phyloP scores from a whole-genome alignment of 2,329 filamentous ascomycete species.

The Fusarium napiforme region DNA sequence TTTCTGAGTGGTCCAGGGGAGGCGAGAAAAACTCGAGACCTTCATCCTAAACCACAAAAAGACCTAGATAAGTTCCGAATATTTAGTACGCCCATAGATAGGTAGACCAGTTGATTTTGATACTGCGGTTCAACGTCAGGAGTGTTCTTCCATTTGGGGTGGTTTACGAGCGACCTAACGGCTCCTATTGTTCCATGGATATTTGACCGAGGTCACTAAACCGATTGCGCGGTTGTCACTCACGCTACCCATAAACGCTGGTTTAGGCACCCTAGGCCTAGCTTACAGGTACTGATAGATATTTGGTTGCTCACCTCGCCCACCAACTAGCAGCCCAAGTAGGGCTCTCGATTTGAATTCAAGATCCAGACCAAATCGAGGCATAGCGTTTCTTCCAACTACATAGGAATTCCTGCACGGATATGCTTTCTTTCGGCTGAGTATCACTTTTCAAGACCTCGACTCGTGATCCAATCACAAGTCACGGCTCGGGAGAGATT shows the following conservation, averaged over 20 bases:
- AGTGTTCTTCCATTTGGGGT: neutral
- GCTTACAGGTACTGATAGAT: neutral
- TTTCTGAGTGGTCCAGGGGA: neutral
- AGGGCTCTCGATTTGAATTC: neutral
- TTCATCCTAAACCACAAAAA: neutral
- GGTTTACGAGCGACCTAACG: neutral
- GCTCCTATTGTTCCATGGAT: neutral
- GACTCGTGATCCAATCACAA: neutral
- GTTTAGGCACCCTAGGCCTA: neutral
- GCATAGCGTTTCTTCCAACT: neutral
- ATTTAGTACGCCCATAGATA: neutral
- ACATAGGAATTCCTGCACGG: neutral
- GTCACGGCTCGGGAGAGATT: neutral
- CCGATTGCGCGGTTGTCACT: neutral
- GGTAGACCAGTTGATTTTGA: neutral
- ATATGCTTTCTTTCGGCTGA: neutral
- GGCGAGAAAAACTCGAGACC: neutral
- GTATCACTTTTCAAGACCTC: neutral
- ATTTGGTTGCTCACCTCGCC: neutral
- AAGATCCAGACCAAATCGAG: neutral
- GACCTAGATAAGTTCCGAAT: neutral
- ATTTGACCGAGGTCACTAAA: neutral
- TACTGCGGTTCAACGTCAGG: neutral
- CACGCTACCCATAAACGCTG: neutral
- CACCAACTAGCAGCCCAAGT: slow-evolving; percentile 2